Conservation (phyloP, 192 early-diverging fungal species). For the Gryganskiella cystojenkinii region DNA sequence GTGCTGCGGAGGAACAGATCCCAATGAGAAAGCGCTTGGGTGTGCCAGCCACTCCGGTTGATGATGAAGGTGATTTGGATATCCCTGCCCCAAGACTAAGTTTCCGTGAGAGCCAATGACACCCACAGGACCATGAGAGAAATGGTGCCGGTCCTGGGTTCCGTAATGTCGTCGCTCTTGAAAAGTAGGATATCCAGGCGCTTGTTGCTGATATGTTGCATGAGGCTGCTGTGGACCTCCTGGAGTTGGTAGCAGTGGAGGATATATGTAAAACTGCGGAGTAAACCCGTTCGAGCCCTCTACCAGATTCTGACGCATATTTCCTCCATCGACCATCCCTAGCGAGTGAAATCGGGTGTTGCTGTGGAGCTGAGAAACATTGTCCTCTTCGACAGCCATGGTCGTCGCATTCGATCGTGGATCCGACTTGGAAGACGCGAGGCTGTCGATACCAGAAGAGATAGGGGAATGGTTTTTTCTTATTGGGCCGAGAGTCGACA, state of each 20-base stretch:
- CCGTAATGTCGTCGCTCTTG: slow-evolving; percentile 22
- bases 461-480: slow-evolving; percentile 12
- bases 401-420: background rate
- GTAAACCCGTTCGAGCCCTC: no score
- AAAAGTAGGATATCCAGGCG: slow-evolving; percentile 23
- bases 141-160: slow-evolving; percentile 9
- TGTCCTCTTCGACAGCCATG: no score
- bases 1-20: slow-evolving; percentile 24
- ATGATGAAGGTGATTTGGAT: slow-evolving; percentile 12
- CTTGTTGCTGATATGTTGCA: background rate
- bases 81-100: slow-evolving; percentile 15
- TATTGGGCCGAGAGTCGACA: slow-evolving; percentile 31
- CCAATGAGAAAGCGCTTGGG: slow-evolving; percentile 29
- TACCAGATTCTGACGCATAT: no score
- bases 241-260: background rate
- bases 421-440: background rate
- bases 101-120: slow-evolving; percentile 6
- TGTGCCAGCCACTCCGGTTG: slow-evolving; percentile 46
- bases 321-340: no score
- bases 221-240: background rate
- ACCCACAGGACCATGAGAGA: background rate
- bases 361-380: no score
- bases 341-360: no score
- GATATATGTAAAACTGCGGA: slow-evolving; percentile 4
- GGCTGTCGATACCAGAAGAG: background rate